phyloP scores from a whole-genome alignment of 108 stramenopile genomes.

The Ochromonas danica region DNA sequence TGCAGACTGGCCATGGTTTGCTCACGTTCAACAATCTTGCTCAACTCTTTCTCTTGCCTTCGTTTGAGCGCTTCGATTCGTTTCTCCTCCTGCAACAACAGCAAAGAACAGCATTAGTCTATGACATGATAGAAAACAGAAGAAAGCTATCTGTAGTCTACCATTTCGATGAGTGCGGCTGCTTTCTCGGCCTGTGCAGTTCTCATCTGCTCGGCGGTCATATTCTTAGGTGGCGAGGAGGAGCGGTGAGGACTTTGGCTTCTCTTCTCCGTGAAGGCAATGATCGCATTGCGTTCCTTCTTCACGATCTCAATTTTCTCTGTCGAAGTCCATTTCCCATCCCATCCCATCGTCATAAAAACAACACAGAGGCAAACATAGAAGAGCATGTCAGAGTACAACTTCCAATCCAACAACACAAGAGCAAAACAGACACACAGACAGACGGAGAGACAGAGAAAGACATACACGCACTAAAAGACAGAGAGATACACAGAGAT shows the following conservation, averaged over 20 bases:
- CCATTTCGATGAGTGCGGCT: slow-evolving; percentile 1
- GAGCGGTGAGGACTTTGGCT: neutral
- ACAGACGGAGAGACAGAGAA: neutral
- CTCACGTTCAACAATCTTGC: slow-evolving; percentile 13
- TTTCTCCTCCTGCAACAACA: slow-evolving; percentile 28
- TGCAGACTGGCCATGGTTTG: slow-evolving; percentile 13
- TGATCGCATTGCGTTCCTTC: neutral
- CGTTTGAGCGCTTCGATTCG: slow-evolving; percentile 23
- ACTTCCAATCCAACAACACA: slow-evolving; percentile 7
- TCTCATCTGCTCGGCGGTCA: neutral
- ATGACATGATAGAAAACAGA: neutral
- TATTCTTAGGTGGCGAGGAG: neutral
- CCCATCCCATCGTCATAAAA: too few relatives aligned
- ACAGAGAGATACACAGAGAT: too few relatives aligned
- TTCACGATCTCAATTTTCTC: slow-evolving; percentile 9
- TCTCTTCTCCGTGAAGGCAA: neutral
- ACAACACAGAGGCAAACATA: too few relatives aligned
- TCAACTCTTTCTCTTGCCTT: slow-evolving; percentile 18
- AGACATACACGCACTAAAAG: too few relatives aligned
- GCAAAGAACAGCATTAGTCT: neutral
- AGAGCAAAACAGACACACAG: neutral
- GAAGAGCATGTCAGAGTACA: too few relatives aligned
- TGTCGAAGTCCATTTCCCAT: too few relatives aligned
- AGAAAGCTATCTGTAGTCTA: neutral
- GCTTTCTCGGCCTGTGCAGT: slow-evolving; percentile 11